These are phyloP conservation scores for Boletus rubropictus DNA, from an alignment of 768 basidiomycete species.

Conservation along the genomic window DNA sequence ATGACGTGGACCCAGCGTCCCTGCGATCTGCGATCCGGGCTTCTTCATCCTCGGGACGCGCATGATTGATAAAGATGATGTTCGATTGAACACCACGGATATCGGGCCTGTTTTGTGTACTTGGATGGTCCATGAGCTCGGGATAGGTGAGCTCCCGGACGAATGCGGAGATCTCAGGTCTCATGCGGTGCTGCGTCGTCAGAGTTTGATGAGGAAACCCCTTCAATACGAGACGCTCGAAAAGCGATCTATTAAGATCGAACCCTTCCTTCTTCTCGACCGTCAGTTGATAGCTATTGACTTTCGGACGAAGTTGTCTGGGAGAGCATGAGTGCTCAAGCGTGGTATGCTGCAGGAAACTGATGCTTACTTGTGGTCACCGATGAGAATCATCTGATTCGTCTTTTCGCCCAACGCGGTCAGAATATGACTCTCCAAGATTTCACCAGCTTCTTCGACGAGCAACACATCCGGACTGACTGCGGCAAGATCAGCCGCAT, in stretches of 20 bases:
- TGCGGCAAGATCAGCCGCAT: slow-evolving; percentile 41
- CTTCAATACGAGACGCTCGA: slow-evolving; percentile 60
- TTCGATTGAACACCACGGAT: slow-evolving; percentile 54
- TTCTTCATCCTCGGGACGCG: slow-evolving; percentile 49
- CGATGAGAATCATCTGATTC: slow-evolving; percentile 59
- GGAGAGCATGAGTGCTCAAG: background rate
- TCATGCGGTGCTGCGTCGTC: slow-evolving; percentile 61
- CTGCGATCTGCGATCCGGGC: slow-evolving; percentile 37
- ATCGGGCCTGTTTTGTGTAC: slow-evolving; percentile 44
- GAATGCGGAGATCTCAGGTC: slow-evolving; percentile 66
- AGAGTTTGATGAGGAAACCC: slow-evolving; percentile 59
- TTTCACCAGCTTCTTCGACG: slow-evolving; percentile 73
- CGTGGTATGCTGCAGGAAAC: background rate
- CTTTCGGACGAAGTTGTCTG: slow-evolving; percentile 70
- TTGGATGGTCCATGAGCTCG: slow-evolving; percentile 53
- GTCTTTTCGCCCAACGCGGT: slow-evolving; percentile 48
- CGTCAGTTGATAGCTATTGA: slow-evolving; percentile 58
- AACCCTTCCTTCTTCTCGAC: slow-evolving; percentile 67
- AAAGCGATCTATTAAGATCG: slow-evolving; percentile 62
- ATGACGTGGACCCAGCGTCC: slow-evolving; percentile 45
- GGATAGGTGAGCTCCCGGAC: slow-evolving; percentile 63
- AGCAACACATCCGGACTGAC: slow-evolving; percentile 49
- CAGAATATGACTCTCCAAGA: slow-evolving; percentile 61
- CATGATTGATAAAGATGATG: slow-evolving; percentile 58
- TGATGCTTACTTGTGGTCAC: slow-evolving; percentile 58